Evolutionary conservation across 176 grass and related monocot species (phyloP).

Genomic region (Hyparrhenia diplandra): DNA sequence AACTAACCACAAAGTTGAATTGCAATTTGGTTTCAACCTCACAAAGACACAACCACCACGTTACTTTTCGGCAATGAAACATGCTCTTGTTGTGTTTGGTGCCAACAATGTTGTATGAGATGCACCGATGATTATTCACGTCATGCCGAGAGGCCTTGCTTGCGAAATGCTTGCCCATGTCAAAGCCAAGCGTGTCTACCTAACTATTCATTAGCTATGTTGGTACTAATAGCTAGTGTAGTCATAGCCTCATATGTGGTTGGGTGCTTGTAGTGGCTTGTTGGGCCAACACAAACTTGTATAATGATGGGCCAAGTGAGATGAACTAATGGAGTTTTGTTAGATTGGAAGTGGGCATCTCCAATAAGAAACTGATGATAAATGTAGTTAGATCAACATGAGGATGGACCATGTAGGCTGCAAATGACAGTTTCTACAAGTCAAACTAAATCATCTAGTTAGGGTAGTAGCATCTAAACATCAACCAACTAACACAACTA

Average conservation of each 20-base stretch:
- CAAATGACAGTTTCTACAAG: background rate
- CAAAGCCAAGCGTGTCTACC: background rate
- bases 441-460: background rate
- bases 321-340: background rate
- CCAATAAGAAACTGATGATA: background rate
- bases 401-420: background rate
- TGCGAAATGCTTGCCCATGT: background rate
- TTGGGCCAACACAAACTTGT: background rate
- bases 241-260: background rate
- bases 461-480: background rate
- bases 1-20: no score
- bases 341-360: background rate
- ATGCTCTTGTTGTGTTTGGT: no score
- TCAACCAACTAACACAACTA: background rate
- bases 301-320: background rate
- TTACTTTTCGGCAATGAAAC: no score
- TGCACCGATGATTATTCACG: background rate
- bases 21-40: no score
- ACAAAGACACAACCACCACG: background rate
- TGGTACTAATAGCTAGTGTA: background rate
- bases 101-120: no score
- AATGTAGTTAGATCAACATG: background rate
- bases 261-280: background rate
- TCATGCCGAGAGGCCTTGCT: background rate
- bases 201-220: background rate